A percentile compares a stretch with the other conserved stretches of the same genome.
phyloP scores from a whole-genome alignment of 306 rosid species.

The Malus orientalis region DNA sequence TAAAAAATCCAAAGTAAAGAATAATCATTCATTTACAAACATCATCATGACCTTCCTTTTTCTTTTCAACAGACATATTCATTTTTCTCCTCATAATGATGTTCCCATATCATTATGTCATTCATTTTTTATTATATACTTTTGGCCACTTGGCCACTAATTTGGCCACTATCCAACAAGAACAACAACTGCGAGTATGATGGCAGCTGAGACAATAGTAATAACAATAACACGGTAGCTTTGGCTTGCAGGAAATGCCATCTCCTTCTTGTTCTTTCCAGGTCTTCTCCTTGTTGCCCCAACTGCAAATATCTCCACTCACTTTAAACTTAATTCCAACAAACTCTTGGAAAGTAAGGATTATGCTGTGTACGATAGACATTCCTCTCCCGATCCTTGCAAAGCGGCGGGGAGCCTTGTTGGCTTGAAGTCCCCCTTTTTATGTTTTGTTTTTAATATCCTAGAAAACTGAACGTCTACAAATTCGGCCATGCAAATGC shows the following conservation, averaged over 20 bases:
- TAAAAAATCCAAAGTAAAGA: too few relatives aligned
- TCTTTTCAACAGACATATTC: too few relatives aligned
- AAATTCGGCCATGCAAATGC: neutral
- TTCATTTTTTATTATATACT: too few relatives aligned
- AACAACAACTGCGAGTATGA: neutral
- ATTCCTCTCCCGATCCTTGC: accelerated
- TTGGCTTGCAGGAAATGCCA: slow-evolving; percentile 46
- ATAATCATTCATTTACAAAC: too few relatives aligned
- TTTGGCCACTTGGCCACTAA: too few relatives aligned
- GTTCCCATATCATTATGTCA: too few relatives aligned
- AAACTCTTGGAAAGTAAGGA: neutral
- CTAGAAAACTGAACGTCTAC: neutral
- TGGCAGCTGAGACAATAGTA: neutral
- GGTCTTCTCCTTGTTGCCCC: slow-evolving; percentile 41
- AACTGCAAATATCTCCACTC: slow-evolving; percentile 43
- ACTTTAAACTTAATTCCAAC: slow-evolving; percentile 6
- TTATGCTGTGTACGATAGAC: too few relatives aligned
- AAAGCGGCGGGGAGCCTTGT: too few relatives aligned
- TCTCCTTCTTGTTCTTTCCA: slow-evolving; percentile 39
- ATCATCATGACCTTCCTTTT: too few relatives aligned
- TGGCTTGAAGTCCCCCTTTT: accelerated
- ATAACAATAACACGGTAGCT: slow-evolving; percentile 28
- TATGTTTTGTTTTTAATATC: neutral
- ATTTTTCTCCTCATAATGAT: too few relatives aligned
- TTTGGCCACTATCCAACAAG: neutral